Percentiles rank a stretch among this genome's conserved stretches.
phyloP scores from a whole-genome alignment of 495 filamentous ascomycete genomes.

The Jackrogersella minutella region DNA sequence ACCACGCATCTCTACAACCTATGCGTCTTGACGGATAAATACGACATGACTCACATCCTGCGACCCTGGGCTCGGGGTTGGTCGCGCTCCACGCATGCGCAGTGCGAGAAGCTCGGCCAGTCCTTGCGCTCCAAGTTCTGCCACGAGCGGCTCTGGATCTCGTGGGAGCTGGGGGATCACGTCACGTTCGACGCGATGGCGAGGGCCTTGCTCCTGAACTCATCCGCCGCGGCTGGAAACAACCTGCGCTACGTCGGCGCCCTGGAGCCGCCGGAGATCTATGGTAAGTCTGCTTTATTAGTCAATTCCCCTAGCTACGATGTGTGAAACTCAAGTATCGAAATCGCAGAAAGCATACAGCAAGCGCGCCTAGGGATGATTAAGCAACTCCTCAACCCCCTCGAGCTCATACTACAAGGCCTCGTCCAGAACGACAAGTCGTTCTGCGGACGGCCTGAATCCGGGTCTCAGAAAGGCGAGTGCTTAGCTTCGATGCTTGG shows the following conservation, averaged over 20 bases:
- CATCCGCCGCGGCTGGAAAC: constrained; percentile 8
- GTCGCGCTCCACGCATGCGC: constrained; percentile 24
- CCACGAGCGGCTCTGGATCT: constrained; percentile 36
- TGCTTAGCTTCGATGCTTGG: constrained; percentile 21
- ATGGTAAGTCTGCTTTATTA: constrained; percentile 25
- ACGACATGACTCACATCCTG: constrained; percentile 35
- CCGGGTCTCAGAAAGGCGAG: neutral
- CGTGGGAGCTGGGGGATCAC: constrained; percentile 36
- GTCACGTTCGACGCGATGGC: constrained; percentile 25
- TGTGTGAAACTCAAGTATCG: neutral
- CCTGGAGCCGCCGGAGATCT: constrained; percentile 36
- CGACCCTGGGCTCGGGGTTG: constrained; percentile 37
- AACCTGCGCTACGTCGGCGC: constrained; percentile 21
- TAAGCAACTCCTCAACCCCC: constrained; percentile 19
- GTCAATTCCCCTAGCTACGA: neutral
- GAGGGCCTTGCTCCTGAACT: constrained; percentile 16
- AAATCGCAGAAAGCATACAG: constrained; percentile 24
- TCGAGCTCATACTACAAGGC: constrained; percentile 10
- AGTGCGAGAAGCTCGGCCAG: constrained; percentile 26
- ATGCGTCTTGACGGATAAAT: constrained; percentile 44
- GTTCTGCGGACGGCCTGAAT: neutral
- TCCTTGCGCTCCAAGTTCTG: constrained; percentile 22
- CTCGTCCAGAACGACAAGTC: constrained; percentile 11
- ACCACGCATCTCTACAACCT: constrained; percentile 37
- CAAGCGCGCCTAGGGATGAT: constrained; percentile 22